These are phyloP conservation scores for Clarireedia hainanense DNA, from an alignment of 2,329 filamentous ascomycete species.

Conservation along the genomic window DNA sequence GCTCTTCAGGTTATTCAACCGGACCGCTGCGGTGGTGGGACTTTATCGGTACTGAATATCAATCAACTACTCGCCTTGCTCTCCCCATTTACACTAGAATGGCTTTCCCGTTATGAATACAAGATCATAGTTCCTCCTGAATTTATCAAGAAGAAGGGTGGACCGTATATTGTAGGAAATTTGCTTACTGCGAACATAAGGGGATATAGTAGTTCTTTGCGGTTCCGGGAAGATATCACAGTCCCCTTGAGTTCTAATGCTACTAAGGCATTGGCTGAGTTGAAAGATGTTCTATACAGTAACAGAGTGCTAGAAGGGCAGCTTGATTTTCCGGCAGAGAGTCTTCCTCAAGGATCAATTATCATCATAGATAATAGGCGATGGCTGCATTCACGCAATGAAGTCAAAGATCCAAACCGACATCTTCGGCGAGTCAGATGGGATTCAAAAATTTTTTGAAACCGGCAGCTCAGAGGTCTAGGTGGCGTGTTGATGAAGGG, in stretches of 20 bases:
- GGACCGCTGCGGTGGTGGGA: constrained; percentile 16
- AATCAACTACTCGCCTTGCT: constrained; percentile 16
- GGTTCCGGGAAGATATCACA: constrained; percentile 23
- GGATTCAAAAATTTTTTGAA: constrained; percentile 10
- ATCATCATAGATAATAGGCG: constrained; percentile 32
- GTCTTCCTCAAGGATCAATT: constrained; percentile 26
- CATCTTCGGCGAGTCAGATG: constrained; percentile 32
- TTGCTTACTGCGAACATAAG: background rate
- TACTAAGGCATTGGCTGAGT: constrained; percentile 24
- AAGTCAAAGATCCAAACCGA: constrained; percentile 30
- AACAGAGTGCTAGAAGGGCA: background rate
- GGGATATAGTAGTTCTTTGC: constrained; percentile 10
- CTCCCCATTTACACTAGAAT: constrained; percentile 7
- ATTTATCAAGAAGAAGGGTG: constrained; percentile 25
- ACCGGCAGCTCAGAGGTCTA: background rate
- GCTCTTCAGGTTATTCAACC: constrained; percentile 25
- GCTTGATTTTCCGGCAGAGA: constrained; percentile 22
- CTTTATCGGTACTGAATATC: constrained; percentile 19
- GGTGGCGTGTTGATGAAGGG: background rate
- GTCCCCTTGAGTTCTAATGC: constrained; percentile 23
- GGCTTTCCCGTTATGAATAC: constrained; percentile 18
- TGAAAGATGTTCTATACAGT: constrained; percentile 22
- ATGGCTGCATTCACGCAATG: constrained; percentile 32
- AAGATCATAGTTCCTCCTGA: constrained; percentile 26
- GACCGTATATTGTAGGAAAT: constrained; percentile 18